Evolutionary conservation across 2,329 filamentous ascomycete genomes (phyloP).

Genomic region (Diaporthe aspalathi): DNA sequence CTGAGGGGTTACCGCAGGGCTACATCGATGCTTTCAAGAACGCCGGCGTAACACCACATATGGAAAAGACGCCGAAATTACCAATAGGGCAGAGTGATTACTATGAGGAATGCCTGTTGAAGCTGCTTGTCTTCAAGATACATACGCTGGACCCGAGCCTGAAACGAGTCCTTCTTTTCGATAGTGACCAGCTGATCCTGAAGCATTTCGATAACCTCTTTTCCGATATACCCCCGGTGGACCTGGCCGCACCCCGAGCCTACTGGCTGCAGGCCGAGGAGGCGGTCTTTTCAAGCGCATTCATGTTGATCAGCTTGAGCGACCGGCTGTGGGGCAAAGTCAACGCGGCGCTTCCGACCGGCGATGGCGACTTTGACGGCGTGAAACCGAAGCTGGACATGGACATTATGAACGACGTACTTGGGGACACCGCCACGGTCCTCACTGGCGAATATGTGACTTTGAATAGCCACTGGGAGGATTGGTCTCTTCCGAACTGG

Average conservation of each 20-base stretch:
- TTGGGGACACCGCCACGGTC: constrained; percentile 1
- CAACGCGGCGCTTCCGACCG: not conserved
- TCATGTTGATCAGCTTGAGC: constrained; percentile 30
- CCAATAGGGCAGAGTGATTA: not conserved
- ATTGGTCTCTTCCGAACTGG: constrained; percentile 1
- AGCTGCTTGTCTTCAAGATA: constrained; percentile 28
- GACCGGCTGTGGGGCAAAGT: constrained; percentile 20
- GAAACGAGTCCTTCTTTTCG: not conserved
- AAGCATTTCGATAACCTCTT: constrained; percentile 25
- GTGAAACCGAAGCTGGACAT: not conserved
- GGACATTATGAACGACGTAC: not conserved
- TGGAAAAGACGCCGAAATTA: not conserved
- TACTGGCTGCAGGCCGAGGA: not conserved
- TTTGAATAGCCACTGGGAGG: constrained; percentile 21
- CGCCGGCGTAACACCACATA: not conserved
- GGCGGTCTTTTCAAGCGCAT: not conserved
- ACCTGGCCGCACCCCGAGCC: constrained; percentile 10
- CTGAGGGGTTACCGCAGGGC: not conserved
- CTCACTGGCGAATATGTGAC: constrained; percentile 29
- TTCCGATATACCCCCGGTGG: not conserved
- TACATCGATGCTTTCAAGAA: constrained; percentile 13
- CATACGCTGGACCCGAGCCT: constrained; percentile 5
- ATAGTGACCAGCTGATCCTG: constrained; percentile 17
- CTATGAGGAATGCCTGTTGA: constrained; percentile 13
- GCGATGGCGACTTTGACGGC: not conserved